Evolutionary conservation across 805 yeast genomes (phyloP).

Genomic region (Scheffersomyces spartinae): DNA sequence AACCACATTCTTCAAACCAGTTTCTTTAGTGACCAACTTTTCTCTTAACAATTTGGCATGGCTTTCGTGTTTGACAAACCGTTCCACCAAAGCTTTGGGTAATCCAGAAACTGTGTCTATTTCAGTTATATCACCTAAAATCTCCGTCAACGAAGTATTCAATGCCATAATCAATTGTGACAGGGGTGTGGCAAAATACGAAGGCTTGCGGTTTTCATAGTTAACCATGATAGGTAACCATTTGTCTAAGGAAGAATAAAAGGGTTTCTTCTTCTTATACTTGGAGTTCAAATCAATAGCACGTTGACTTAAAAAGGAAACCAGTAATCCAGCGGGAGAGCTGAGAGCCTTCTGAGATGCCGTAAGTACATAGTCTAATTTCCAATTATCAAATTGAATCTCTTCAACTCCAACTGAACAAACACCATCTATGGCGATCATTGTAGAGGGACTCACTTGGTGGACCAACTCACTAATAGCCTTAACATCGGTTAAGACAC

Average conservation of each 20-base stretch:
- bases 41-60: conserved; percentile 2
- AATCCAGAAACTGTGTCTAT: conserved; percentile 2
- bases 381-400: conserved; percentile 8
- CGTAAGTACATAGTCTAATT: conserved; percentile 6
- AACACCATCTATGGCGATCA: conserved; percentile 5
- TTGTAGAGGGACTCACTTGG: conserved; percentile 2
- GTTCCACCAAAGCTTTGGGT: conserved; percentile 1
- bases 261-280: conserved; percentile 1
- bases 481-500: conserved; percentile 4
- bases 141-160: conserved; percentile 3
- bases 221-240: conserved; percentile 5
- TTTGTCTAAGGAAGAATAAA: conserved; percentile 3
- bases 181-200: conserved; percentile 5
- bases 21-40: conserved; percentile 1
- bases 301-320: conserved; percentile 3
- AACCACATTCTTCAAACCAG: conserved; percentile 2
- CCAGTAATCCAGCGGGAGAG: conserved; percentile 4
- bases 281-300: conserved; percentile 1
- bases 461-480: conserved; percentile 2
- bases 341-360: conserved; percentile 4
- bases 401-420: conserved; percentile 7
- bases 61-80: conserved; percentile 2
- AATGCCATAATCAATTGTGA: conserved; percentile 3
- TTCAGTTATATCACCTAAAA: conserved; percentile 3
- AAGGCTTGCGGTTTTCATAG: conserved; percentile 4